Percentiles rank a stretch among this genome's conserved stretches.
Conservation (phyloP, 108 stramenopile species). For the Cyclostephanos invisitatus region DNA sequence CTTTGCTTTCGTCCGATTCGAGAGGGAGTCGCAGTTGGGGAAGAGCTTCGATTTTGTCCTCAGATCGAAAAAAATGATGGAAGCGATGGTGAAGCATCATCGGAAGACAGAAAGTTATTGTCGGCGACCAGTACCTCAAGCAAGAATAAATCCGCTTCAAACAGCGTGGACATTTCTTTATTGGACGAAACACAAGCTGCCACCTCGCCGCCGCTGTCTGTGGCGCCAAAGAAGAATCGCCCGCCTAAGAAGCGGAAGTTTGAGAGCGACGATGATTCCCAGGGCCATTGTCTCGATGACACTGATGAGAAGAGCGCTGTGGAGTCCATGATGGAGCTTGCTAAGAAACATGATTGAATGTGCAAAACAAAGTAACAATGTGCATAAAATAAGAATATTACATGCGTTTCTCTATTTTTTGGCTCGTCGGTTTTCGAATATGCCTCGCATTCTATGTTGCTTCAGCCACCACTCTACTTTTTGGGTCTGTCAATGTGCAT, state of each 20-base stretch:
- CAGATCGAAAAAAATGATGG: slow-evolving; percentile 7
- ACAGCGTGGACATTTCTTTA: slow-evolving; percentile 2
- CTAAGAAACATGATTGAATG: neutral
- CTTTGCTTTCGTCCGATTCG: slow-evolving; percentile 80
- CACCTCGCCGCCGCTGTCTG: neutral
- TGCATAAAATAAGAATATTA: no score
- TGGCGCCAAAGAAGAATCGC: slow-evolving; percentile 16
- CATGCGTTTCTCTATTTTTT: no score
- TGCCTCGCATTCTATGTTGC: neutral
- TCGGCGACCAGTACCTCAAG: neutral
- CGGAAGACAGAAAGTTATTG: neutral
- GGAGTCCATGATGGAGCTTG: slow-evolving; percentile 55
- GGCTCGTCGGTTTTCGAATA: no score
- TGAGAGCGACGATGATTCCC: slow-evolving; percentile 9
- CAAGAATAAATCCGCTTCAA: slow-evolving; percentile 3
- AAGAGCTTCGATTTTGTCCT: slow-evolving; percentile 55
- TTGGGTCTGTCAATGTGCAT: neutral
- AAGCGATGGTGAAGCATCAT: slow-evolving; percentile 3
- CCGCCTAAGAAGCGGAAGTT: slow-evolving; percentile 29
- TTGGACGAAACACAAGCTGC: slow-evolving; percentile 18
- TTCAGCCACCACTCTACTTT: neutral
- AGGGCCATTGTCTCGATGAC: neutral
- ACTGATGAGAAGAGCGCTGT: slow-evolving; percentile 58
- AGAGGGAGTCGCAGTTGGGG: slow-evolving; percentile 69
- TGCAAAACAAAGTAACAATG: no score